Evolutionary conservation across 371 early-diverging fungal genomes (phyloP).

Genomic region (Mortierella sp.): DNA sequence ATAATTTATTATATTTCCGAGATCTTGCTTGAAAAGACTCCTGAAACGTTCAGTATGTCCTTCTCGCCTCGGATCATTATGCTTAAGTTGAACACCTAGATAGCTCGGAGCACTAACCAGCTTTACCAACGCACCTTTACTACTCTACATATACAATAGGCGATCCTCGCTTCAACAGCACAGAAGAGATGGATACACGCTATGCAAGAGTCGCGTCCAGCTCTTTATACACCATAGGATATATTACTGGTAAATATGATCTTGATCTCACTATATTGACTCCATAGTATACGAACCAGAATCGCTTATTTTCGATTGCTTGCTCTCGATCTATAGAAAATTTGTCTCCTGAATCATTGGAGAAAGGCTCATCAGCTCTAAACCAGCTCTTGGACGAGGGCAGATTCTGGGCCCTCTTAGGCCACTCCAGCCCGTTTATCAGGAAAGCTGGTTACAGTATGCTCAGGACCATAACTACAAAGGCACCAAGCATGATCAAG

Average conservation of each 20-base stretch:
- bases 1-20: constrained; percentile 67
- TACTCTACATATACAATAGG: constrained; percentile 26
- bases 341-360: constrained; percentile 55
- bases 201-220: constrained; percentile 68
- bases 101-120: background rate
- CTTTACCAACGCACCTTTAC: background rate
- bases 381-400: constrained; percentile 59
- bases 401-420: constrained; percentile 61
- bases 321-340: constrained; percentile 32
- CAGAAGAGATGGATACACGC: constrained; percentile 72
- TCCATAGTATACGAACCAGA: no score
- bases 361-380: constrained; percentile 56
- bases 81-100: constrained; percentile 7
- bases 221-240: constrained; percentile 60
- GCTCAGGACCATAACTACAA: constrained; percentile 51
- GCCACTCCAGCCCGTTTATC: constrained; percentile 57
- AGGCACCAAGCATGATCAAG: constrained; percentile 56
- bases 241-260: constrained; percentile 59
- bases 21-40: constrained; percentile 63
- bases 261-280: background rate
- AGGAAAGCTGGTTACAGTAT: constrained; percentile 65
- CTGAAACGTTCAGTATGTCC: constrained; percentile 68
- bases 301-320: no score
- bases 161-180: constrained; percentile 70
- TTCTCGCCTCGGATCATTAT: background rate